Evolutionary conservation across 2,329 filamentous ascomycete species (phyloP).

Genomic region (Sporothrix euskadiensis): DNA sequence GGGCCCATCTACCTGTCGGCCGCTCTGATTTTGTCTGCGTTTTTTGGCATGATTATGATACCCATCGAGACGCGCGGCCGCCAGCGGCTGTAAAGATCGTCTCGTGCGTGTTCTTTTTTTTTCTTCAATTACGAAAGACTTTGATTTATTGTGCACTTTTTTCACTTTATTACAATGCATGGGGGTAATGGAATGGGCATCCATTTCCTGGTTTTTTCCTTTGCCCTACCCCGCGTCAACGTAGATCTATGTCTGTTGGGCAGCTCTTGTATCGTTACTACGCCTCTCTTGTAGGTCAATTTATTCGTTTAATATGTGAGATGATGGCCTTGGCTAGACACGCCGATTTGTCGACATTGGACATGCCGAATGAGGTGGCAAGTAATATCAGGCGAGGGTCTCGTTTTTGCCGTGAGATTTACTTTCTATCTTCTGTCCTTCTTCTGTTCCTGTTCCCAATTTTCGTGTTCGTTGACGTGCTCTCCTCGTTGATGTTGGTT

Average conservation of each 20-base stretch:
- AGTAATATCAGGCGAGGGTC: background rate
- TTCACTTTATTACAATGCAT: background rate
- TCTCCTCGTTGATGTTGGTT: background rate
- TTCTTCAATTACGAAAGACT: background rate
- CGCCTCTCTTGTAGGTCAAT: background rate
- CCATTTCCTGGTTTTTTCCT: background rate
- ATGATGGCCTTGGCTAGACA: background rate
- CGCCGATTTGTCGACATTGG: background rate
- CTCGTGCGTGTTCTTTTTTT: background rate
- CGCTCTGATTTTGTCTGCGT: constrained; percentile 58
- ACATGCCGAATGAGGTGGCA: background rate
- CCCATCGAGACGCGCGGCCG: constrained; percentile 64
- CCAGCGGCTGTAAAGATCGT: constrained; percentile 50
- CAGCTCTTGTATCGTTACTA: background rate
- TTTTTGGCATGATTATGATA: constrained; percentile 60
- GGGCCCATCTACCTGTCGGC: constrained; percentile 60
- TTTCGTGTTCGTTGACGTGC: background rate
- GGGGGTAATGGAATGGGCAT: background rate
- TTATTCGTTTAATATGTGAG: background rate
- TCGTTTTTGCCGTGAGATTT: background rate
- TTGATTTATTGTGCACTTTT: background rate
- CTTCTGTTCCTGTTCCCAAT: background rate
- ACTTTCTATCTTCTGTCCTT: background rate
- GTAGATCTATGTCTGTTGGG: background rate
- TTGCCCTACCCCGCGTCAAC: background rate